Percentiles rank a stretch among this genome's conserved stretches.
Evolutionary conservation across 306 rosid genomes (phyloP).

Genomic region (Chamaecrista fasciculata): DNA sequence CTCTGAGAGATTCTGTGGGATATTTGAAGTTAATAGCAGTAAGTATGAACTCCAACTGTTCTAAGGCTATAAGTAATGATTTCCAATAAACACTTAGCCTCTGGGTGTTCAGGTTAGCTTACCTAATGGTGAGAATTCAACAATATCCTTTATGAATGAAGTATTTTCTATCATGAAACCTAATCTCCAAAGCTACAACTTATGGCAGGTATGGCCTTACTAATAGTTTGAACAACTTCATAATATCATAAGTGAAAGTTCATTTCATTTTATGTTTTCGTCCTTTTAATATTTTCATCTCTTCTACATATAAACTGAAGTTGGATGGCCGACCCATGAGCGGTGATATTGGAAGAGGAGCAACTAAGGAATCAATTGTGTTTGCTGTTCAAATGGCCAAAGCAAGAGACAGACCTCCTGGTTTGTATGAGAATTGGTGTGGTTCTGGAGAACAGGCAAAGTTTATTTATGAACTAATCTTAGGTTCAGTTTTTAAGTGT

Average conservation of each 20-base stretch:
- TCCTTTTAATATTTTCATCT: constrained; percentile 25
- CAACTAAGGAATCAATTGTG: constrained; percentile 78
- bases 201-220: constrained; percentile 73
- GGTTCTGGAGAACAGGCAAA: constrained; percentile 6
- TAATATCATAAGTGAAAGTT: constrained; percentile 18
- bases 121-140: constrained; percentile 69
- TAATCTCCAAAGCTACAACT: constrained; percentile 54
- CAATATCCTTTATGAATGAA: constrained; percentile 62
- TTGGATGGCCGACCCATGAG: constrained; percentile 98
- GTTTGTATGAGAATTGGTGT: constrained; percentile 37
- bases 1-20: constrained; percentile 60
- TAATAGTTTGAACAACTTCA: constrained; percentile 20
- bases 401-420: constrained; percentile 63
- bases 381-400: constrained; percentile 67
- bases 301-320: constrained; percentile 42
- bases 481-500: not conserved
- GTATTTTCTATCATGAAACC: constrained; percentile 74
- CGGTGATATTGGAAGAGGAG: constrained; percentile 93
- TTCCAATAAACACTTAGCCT: constrained; percentile 1
- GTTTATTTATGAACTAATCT: not conserved
- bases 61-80: not conserved
- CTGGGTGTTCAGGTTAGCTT: constrained; percentile 69
- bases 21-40: constrained; percentile 68
- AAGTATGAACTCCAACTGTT: constrained; percentile 34
- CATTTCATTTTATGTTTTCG: constrained; percentile 7